Evolutionary conservation across 371 early-diverging fungal genomes (phyloP).

Genomic region (Polyrhizophydium stewartii): DNA sequence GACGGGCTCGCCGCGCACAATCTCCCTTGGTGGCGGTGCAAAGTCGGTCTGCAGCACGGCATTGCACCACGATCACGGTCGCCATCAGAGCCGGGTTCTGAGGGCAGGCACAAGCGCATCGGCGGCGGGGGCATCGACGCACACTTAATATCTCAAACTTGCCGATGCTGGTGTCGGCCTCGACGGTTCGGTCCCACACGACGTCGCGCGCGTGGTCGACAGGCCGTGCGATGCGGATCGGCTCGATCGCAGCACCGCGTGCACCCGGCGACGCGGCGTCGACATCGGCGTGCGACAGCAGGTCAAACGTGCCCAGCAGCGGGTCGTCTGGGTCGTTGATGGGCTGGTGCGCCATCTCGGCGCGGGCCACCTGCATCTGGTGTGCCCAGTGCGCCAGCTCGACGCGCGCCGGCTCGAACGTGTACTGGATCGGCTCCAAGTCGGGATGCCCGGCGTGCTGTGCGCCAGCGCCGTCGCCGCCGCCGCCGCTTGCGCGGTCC

Average conservation of each 20-base stretch:
- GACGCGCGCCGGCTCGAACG: conserved; percentile 20
- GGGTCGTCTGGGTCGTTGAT: not conserved
- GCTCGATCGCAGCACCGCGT: not conserved
- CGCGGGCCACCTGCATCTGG: conserved; percentile 18
- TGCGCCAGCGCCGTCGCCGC: too few relatives aligned
- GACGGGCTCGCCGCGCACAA: conserved; percentile 12
- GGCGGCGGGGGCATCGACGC: too few relatives aligned
- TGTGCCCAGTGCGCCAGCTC: conserved; percentile 27
- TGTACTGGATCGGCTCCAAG: not conserved
- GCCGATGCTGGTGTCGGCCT: conserved; percentile 50
- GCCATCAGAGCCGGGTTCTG: not conserved
- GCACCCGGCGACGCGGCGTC: conserved; percentile 1
- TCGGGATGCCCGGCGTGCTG: too few relatives aligned
- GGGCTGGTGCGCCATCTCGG: not conserved
- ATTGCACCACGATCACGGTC: not conserved
- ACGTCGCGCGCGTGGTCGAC: not conserved
- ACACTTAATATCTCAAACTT: conserved; percentile 60
- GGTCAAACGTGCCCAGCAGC: not conserved
- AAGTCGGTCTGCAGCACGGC: conserved; percentile 15
- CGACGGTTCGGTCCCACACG: conserved; percentile 29
- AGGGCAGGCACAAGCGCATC: too few relatives aligned
- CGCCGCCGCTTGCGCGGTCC: too few relatives aligned
- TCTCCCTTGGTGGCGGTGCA: conserved; percentile 20
- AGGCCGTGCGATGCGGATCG: not conserved
- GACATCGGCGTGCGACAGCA: not conserved